These are phyloP conservation scores for Chalciporus sp. DNA, from an alignment of 1,284 basidiomycete species.

Conservation along the genomic window DNA sequence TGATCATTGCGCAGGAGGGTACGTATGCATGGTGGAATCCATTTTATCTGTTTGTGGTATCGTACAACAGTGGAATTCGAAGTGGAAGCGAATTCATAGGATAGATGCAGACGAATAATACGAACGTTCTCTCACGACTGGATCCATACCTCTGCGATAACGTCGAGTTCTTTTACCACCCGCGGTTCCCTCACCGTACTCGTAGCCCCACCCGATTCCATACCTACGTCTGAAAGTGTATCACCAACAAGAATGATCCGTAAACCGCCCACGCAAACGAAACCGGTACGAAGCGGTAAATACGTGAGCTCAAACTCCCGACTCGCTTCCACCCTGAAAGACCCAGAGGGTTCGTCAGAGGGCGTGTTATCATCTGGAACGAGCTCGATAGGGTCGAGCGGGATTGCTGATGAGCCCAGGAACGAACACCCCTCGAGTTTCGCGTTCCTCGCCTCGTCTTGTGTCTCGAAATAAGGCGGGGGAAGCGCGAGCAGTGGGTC, in stretches of 20 bases:
- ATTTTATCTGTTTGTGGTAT: background rate
- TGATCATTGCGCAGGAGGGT: slow-evolving; percentile 11
- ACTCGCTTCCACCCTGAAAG: slow-evolving; percentile 38
- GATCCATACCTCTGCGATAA: slow-evolving; percentile 71
- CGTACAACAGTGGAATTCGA: slow-evolving; percentile 1
- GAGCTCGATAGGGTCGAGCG: slow-evolving; percentile 47
- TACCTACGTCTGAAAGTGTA: slow-evolving; percentile 41
- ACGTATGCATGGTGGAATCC: background rate
- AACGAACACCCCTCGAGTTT: slow-evolving; percentile 42
- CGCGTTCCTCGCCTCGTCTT: slow-evolving; percentile 35
- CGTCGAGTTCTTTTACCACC: slow-evolving; percentile 67
- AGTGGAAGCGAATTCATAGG: slow-evolving; percentile 5
- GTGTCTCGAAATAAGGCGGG: slow-evolving; percentile 49
- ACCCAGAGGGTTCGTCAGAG: slow-evolving; percentile 13
- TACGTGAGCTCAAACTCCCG: slow-evolving; percentile 66
- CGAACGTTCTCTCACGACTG: slow-evolving; percentile 26
- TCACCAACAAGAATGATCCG: slow-evolving; percentile 64
- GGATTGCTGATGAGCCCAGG: slow-evolving; percentile 55
- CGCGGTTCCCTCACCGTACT: slow-evolving; percentile 35
- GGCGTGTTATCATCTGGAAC: slow-evolving; percentile 12
- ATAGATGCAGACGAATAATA: slow-evolving; percentile 5
- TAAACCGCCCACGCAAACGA: slow-evolving; percentile 62
- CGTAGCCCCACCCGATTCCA: slow-evolving; percentile 16
- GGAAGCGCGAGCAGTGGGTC: slow-evolving; percentile 39
- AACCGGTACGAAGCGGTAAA: slow-evolving; percentile 56